Evolutionary conservation across 2,329 filamentous ascomycete genomes (phyloP), one percentile per base, ranked within the genome.

Genomic region (Aureobasidium vineae): DNA sequence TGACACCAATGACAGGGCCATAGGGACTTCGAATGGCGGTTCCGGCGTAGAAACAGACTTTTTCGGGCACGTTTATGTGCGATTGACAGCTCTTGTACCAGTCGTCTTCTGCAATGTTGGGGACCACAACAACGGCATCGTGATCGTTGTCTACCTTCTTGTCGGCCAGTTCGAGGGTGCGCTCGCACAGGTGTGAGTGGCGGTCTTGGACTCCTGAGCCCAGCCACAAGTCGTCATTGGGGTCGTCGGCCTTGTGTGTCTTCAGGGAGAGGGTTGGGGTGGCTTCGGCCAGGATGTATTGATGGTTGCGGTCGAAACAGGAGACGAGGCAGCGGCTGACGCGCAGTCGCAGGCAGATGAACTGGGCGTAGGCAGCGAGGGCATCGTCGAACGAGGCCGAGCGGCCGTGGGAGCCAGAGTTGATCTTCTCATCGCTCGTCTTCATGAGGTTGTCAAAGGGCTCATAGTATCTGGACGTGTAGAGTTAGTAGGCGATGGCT

Each of bases 1-100:
- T 86, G 13, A 81, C 82, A 11, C 88, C 88, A 65, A 90, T 85
- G 54, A 82, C 81, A 70, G 84, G 83, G 28, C 84, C 82, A 43
- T 80, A 82, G 0, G 82, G 82, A 2, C 84, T 86, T 31, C 82
- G 81, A 64, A 90, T 84, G 0, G 87, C 87, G 0, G 88, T 86
- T 21, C 83, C 84, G 6, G 84, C 84, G 67, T 86, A 85, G 71
- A 86, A 86, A 6, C 47, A 28, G 2, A 23, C 16, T 1, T 33
- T 10, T 7, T 40, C 19, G 5, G 56, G 38, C 13, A 47, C 11
- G 4, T 16, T 11, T 11, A 41, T 8, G 8, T 56, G 41, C 19
- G 47, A 28, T 16, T 40, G 3, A 8, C 16, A 21, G 3, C 15
- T 26, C 41, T 53, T 50, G 43, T 50, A 50, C 54, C 47, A 53